phyloP scores from a whole-genome alignment of 257 asterid genomes.

The Salvia hispanica region DNA sequence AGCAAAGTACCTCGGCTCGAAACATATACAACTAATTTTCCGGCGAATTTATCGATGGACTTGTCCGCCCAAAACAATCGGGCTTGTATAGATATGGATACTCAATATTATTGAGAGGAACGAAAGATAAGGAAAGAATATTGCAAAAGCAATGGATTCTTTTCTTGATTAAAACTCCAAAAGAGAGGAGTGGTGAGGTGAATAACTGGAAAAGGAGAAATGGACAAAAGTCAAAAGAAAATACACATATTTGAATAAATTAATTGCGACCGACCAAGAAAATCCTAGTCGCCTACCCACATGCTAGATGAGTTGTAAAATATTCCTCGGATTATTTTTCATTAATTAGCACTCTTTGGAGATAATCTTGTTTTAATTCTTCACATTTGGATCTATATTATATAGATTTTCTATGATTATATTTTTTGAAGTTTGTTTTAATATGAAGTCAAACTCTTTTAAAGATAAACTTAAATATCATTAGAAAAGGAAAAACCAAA shows the following conservation, averaged over 20 bases:
- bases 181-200: background rate
- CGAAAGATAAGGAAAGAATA: background rate
- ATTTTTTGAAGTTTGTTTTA: background rate
- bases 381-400: background rate
- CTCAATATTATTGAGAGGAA: background rate
- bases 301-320: slow-evolving; percentile 36
- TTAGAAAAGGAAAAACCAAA: background rate
- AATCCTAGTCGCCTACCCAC: slow-evolving; percentile 36
- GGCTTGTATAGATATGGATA: too few relatives aligned
- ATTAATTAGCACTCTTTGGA: slow-evolving; percentile 15
- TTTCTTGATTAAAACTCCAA: slow-evolving; percentile 30
- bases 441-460: background rate
- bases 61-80: too few relatives aligned
- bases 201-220: slow-evolving; percentile 21
- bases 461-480: background rate
- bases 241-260: slow-evolving; percentile 13
- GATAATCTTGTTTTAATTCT: slow-evolving; percentile 13
- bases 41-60: too few relatives aligned
- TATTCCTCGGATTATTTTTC: slow-evolving; percentile 28
- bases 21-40: too few relatives aligned
- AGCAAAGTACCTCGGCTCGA: too few relatives aligned
- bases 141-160: slow-evolving; percentile 26
- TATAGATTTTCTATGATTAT: background rate
- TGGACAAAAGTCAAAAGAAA: slow-evolving; percentile 28
- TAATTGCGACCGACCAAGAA: slow-evolving; percentile 28